These are phyloP conservation scores for Lactarius hengduanensis DNA, from an alignment of 768 basidiomycete genomes.

Conservation along the genomic window DNA sequence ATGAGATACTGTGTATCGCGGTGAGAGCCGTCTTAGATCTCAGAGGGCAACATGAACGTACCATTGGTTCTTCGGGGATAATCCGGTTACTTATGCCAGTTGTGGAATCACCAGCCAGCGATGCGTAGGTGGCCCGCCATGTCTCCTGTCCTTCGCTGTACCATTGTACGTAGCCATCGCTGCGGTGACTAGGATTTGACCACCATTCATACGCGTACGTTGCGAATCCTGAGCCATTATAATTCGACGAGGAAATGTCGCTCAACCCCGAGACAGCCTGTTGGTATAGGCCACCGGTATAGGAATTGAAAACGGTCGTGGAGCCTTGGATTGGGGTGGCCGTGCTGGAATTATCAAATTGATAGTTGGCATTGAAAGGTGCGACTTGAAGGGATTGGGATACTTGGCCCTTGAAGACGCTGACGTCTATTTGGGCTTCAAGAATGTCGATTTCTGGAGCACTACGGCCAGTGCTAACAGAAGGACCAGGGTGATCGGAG, in stretches of 20 bases:
- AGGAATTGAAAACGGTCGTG: slow-evolving; percentile 58
- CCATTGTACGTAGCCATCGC: slow-evolving; percentile 85
- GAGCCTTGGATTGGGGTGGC: slow-evolving; percentile 54
- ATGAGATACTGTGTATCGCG: slow-evolving; percentile 63
- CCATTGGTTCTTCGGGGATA: slow-evolving; percentile 91
- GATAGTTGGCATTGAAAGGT: slow-evolving; percentile 71
- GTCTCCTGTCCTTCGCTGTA: slow-evolving; percentile 59
- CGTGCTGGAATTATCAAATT: slow-evolving; percentile 53
- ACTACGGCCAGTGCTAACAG: slow-evolving; percentile 57
- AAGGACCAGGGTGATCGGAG: slow-evolving; percentile 87
- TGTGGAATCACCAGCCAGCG: slow-evolving; percentile 64
- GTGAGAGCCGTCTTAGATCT: slow-evolving; percentile 1
- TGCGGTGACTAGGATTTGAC: slow-evolving; percentile 63
- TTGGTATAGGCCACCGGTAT: slow-evolving; percentile 69
- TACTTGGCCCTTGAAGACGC: slow-evolving; percentile 54
- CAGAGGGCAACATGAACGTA: slow-evolving; percentile 38
- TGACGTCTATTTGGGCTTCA: slow-evolving; percentile 72
- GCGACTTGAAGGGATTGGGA: slow-evolving; percentile 83
- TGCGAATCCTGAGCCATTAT: slow-evolving; percentile 53
- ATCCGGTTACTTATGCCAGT: slow-evolving; percentile 62
- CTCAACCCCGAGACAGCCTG: slow-evolving; percentile 72
- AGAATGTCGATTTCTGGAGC: slow-evolving; percentile 94
- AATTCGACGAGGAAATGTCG: slow-evolving; percentile 52
- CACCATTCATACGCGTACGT: slow-evolving; percentile 81
- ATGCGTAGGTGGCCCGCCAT: slow-evolving; percentile 67